Base-by-base conservation (phyloP, 768 basidiomycete genomes). In the Phaeotremella fagi region DNA sequence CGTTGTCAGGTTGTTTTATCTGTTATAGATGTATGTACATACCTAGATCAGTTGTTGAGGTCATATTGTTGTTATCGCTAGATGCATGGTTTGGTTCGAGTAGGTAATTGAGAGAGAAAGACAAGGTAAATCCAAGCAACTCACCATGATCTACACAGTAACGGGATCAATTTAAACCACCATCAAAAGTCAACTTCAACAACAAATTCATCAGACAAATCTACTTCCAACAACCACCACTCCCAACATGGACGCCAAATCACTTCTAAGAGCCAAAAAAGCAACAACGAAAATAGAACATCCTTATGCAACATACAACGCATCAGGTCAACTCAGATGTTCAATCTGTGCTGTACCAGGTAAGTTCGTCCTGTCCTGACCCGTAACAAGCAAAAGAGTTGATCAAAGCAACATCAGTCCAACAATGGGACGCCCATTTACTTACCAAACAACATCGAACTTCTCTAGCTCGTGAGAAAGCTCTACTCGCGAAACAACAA, bases 391-490 rank as follows among this genome's bases (percentile, higher is more conserved):
- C 38, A 41, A 18, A 41, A 41, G 9, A 41, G 18, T 12, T 41
- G 11, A 9, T 36, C 15, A 4, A 2, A 35, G 24, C 48, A 49
- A 28, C 1, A 12, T 9, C 36, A 73, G 71, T 69, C 15, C 64
- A 64, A 50, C 66, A 73, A 50, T 73, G 71, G 71, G 66, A 70
- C 25, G 71, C 66, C 18, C 71, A 73, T 54, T 31, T 69, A 16
- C 41, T 68, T 35, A 69, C 71, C 3, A 71, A 73, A 57, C 67
- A 68, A 55, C 71, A 73, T 45, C 62, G 71, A 3, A 57, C 60
- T 22, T 73, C 71, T 0, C 63, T 65, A 31, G 58, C 62, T 7
- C 48, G 71, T n/a, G 66, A 69, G 33, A 68, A 64, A 31, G 64
- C 63, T 0, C 37, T 47, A 38, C 54, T 64, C 29, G 44, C 48